Evolutionary conservation across 2,329 filamentous ascomycete genomes (phyloP), one percentile per base, ranked within the genome.

Genomic region (Aquanectria penicillioides): DNA sequence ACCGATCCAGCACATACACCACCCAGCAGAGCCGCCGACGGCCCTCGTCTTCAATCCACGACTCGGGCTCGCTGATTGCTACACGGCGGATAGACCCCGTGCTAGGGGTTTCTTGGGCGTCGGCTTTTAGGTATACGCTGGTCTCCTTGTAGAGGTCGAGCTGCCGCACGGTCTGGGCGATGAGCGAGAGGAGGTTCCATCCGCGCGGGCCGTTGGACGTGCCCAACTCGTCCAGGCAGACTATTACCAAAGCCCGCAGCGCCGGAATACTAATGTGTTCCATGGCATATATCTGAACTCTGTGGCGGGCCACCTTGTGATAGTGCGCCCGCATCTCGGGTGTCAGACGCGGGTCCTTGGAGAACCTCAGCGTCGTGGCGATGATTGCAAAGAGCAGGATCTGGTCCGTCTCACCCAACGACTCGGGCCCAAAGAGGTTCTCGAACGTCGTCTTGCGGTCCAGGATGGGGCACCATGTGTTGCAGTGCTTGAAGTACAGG

Each of bases 401-500:
- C 5, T 77, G 69, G 41, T 80, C 78, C 2, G 73, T 70, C 50
- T 80, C 77, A 28, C 67, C 69, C 25, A 79, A 61, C 0, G 74
- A 75, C 1, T 77, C 77, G 6, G 77, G 76, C 2, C 76, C 77
- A 33, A 80, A 80, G 53, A 80, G 75, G 17, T 66, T 70, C 2
- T 72, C 66, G 66, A 79, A 75, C 12, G 76, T 79, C 0, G 78
- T 76, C 53, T 80, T 79, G 7, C 78, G 74, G 37, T 80, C 78
- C 10, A 80, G 73, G 11, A 80, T 79, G 0, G 78, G 78, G 46
- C 78, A 80, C 86, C 86, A 88, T 0, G 85, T 85, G 64, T 87
- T 87, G 69, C 86, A 83, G 69, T 88, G 85, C 65, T 86, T 86
- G 75, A 88, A 88, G 72, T 86, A 88, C 7, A 88, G 74, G 59